Base-by-base conservation (phyloP, 306 rosid species). In the Astragalus glycyphyllos region DNA sequence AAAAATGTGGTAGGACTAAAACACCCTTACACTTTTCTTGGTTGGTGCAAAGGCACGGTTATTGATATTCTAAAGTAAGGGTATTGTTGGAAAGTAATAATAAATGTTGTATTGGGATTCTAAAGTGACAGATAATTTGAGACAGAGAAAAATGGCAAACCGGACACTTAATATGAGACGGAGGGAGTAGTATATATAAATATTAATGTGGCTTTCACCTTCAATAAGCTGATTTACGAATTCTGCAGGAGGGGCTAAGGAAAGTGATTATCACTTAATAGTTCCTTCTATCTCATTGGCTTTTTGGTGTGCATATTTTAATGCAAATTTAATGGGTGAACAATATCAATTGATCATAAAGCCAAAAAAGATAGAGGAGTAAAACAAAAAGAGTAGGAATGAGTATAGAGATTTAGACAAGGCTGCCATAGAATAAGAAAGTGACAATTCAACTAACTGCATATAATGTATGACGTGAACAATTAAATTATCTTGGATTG, bases 361-460 rank as follows among this genome's bases (percentile, higher is more conserved):
- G 17, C 74, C 16, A 58, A 62, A 61, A 60, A 67, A 8, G 73
- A 53, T 76, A 68, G 16, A 34, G 10, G 32, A 68, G 16, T 79
- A n/a, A 60, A 53, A 68, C 79, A 73, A 71, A 65, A 26, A 44
- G 31, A 65, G 32, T 58, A 14, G 37, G 71, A 48, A 69, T 51
- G 76, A 44, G 35, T 57, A 55, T 37, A 59, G 26, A 58, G 74
- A 65, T 58, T 62, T 65, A 46, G 77, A 72, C 44, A 12, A 68
- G 38, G 26, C 73, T 40, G 51, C 35, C 34, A 53, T 37, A 35
- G 50, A 26, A 26, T 26, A 26, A 26, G 31, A 20, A 63, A 62
- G 77, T 81, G 79, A 73, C 74, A 66, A 61, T 65, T 64, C 44
- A 76, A 51, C 76, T 67, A 58, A 72, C 47, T 45, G 48, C 61